Evolutionary conservation across 192 early-diverging fungal genomes (phyloP).

Genomic region (Rhizoclosmatium sp.): DNA sequence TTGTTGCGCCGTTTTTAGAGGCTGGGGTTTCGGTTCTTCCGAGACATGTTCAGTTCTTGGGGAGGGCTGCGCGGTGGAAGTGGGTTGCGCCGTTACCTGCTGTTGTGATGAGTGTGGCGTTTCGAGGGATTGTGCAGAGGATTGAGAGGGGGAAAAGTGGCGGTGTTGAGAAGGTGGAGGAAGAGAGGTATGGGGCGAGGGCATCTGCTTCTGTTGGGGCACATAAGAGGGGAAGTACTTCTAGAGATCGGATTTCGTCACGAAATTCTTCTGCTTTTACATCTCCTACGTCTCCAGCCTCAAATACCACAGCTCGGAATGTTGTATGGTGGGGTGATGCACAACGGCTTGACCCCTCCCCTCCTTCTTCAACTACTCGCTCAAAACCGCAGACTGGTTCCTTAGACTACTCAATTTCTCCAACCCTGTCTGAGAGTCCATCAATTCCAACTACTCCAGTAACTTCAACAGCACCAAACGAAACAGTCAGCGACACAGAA

Average conservation of each 20-base stretch:
- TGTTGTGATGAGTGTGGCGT: background rate
- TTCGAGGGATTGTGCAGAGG: background rate
- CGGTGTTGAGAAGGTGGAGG: background rate
- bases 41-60: slow-evolving; percentile 23
- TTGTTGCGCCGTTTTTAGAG: slow-evolving; percentile 23
- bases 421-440: background rate
- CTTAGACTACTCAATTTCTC: background rate
- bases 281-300: background rate
- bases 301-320: background rate
- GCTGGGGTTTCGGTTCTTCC: slow-evolving; percentile 24
- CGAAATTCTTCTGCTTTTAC: background rate
- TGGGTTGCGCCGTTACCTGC: slow-evolving; percentile 14
- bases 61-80: slow-evolving; percentile 21
- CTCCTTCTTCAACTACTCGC: background rate
- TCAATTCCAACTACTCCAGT: background rate
- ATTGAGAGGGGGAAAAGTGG: background rate
- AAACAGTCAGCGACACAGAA: background rate
- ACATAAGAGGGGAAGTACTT: background rate
- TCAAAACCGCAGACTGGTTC: background rate
- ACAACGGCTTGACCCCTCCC: background rate
- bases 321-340: background rate
- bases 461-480: background rate
- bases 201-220: background rate
- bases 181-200: background rate
- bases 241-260: background rate